Conservation (phyloP, 768 basidiomycete genomes). For the Auriscalpium microsporum region DNA sequence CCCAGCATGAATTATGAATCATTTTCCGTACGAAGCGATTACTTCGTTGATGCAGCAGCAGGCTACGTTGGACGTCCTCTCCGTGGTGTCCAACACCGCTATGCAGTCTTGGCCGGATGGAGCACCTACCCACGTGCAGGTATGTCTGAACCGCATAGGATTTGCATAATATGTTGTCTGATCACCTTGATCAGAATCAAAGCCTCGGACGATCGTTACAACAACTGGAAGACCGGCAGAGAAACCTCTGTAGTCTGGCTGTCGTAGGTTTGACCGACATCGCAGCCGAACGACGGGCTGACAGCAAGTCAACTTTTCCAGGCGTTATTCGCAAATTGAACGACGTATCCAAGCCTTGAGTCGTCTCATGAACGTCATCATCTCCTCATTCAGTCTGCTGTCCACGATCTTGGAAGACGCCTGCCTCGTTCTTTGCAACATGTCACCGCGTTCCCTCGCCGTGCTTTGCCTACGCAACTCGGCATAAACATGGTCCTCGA, state of each 20-base stretch:
- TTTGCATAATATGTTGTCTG: not conserved
- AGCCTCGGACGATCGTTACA: slow-evolving; percentile 96
- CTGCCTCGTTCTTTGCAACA: slow-evolving; percentile 76
- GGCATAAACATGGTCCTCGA: too few relatives aligned
- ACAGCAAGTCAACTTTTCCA: slow-evolving; percentile 27
- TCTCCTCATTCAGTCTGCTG: slow-evolving; percentile 79
- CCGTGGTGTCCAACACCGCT: slow-evolving; percentile 74
- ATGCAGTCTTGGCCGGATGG: slow-evolving; percentile 81
- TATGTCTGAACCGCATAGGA: slow-evolving; percentile 25
- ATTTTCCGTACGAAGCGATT: slow-evolving; percentile 94
- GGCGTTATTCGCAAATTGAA: slow-evolving; percentile 80
- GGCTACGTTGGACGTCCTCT: slow-evolving; percentile 68
- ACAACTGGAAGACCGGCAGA: slow-evolving; percentile 99
- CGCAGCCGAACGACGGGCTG: too few relatives aligned
- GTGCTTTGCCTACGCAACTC: too few relatives aligned
- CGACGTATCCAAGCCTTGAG: slow-evolving; percentile 77
- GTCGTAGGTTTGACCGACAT: slow-evolving; percentile 45
- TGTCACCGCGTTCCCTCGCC: too few relatives aligned
- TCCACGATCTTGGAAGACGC: slow-evolving; percentile 95
- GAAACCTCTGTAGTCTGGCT: slow-evolving; percentile 86
- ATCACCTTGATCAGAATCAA: slow-evolving; percentile 55
- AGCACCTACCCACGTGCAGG: slow-evolving; percentile 80
- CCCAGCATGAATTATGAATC: slow-evolving; percentile 73
- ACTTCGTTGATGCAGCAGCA: slow-evolving; percentile 77
- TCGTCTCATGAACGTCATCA: slow-evolving; percentile 87